A percentile compares a stretch with the other conserved stretches of the same genome.
phyloP scores from a whole-genome alignment of 1,284 basidiomycete species.

The Tilletia setariae region DNA sequence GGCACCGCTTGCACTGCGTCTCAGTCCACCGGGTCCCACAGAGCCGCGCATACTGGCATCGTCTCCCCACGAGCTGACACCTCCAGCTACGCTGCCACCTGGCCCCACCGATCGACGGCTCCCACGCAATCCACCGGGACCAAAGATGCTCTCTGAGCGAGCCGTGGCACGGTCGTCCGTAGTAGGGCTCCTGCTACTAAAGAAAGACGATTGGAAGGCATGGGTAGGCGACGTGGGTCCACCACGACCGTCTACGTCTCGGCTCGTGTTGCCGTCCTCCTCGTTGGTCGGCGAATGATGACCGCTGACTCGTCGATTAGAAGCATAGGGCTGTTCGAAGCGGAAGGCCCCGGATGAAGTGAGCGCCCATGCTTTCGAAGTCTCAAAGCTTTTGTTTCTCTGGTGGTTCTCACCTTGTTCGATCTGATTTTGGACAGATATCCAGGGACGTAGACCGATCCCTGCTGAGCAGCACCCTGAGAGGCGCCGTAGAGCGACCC shows the following conservation, averaged over 20 bases:
- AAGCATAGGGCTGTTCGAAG: background rate
- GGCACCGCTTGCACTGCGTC: constrained; percentile 10
- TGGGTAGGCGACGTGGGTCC: constrained; percentile 1
- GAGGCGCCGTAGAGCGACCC: constrained; percentile 6
- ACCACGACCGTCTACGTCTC: constrained; percentile 9
- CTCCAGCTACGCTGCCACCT: background rate
- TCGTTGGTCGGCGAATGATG: constrained; percentile 9
- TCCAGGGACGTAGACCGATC: constrained; percentile 9
- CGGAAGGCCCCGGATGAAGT: background rate
- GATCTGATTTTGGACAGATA: constrained; percentile 15
- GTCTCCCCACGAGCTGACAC: background rate
- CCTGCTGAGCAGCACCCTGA: background rate
- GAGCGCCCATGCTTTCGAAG: background rate
- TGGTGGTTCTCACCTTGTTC: constrained; percentile 5
- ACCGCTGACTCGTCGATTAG: constrained; percentile 11
- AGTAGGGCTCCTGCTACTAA: background rate
- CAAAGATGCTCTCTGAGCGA: constrained; percentile 14
- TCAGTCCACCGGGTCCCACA: constrained; percentile 2
- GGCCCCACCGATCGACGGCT: constrained; percentile 7
- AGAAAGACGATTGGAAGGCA: constrained; percentile 13
- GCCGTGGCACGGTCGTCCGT: background rate
- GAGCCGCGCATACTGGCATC: background rate
- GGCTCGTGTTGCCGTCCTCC: constrained; percentile 4
- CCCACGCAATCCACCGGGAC: constrained; percentile 9
- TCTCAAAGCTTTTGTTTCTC: no score